phyloP scores from a whole-genome alignment of 331 rosid species.

The Malus hybrid region DNA sequence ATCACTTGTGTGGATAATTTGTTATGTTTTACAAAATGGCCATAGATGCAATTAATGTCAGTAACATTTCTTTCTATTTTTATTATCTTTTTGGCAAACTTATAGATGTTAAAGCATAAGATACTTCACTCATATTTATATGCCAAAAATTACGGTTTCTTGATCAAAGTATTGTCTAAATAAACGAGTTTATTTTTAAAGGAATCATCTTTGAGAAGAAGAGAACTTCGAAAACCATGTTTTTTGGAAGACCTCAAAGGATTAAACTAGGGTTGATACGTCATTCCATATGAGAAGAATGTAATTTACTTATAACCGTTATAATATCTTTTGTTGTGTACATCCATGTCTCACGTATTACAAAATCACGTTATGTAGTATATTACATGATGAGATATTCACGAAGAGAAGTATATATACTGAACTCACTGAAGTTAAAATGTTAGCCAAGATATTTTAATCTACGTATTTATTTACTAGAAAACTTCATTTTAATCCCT shows the following conservation, averaged over 20 bases:
- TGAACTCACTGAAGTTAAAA: background rate
- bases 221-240: background rate
- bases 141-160: background rate
- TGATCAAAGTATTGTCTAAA: background rate
- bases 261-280: background rate
- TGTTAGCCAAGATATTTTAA: background rate
- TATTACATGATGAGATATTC: background rate
- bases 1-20: too few relatives aligned
- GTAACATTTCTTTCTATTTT: background rate
- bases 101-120: background rate
- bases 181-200: background rate
- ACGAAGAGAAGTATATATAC: background rate
- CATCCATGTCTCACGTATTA: background rate
- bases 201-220: background rate
- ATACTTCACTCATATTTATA: too few relatives aligned
- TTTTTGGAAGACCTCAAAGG: background rate
- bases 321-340: background rate
- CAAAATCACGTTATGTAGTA: too few relatives aligned
- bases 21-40: too few relatives aligned
- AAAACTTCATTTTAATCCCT: too few relatives aligned
- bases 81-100: background rate
- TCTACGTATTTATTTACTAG: background rate
- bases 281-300: background rate
- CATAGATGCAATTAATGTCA: background rate
- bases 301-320: background rate